Conservation (phyloP, 2,329 filamentous ascomycete genomes). For the Cytospora chrysosperma region DNA sequence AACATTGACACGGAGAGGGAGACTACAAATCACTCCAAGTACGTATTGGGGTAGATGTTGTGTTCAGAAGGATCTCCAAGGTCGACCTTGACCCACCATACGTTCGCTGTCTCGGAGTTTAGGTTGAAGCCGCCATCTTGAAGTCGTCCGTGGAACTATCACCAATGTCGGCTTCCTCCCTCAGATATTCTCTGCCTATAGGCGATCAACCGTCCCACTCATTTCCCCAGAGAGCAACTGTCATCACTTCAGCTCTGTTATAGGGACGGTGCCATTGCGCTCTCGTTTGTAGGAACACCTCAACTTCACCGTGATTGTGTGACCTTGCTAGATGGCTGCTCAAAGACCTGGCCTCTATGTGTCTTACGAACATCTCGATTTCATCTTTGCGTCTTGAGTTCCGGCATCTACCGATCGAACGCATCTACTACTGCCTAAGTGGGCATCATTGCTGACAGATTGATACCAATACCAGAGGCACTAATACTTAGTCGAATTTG, state of each 20-base stretch:
- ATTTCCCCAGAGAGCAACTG: background rate
- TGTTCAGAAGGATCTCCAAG: background rate
- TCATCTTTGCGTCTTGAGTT: too few relatives aligned
- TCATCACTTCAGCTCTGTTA: background rate
- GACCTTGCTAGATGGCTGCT: background rate
- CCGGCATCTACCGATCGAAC: background rate
- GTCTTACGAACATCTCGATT: background rate
- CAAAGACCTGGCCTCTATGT: background rate
- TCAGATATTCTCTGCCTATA: background rate
- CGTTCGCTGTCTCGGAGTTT: background rate
- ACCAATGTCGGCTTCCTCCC: background rate
- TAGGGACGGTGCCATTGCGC: background rate
- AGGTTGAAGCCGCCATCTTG: background rate
- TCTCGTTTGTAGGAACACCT: background rate
- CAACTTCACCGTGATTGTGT: background rate
- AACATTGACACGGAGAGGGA: background rate
- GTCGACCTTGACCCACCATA: background rate
- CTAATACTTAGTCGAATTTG: too few relatives aligned
- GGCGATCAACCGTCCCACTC: background rate
- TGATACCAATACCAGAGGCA: too few relatives aligned
- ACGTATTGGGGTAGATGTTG: background rate
- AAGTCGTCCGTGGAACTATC: background rate
- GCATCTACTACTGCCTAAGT: background rate
- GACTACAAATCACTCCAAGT: background rate
- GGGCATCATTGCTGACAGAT: background rate